These are phyloP conservation scores for Syzygium aqueum DNA, from an alignment of 345 rosid species.

Conservation along the genomic window DNA sequence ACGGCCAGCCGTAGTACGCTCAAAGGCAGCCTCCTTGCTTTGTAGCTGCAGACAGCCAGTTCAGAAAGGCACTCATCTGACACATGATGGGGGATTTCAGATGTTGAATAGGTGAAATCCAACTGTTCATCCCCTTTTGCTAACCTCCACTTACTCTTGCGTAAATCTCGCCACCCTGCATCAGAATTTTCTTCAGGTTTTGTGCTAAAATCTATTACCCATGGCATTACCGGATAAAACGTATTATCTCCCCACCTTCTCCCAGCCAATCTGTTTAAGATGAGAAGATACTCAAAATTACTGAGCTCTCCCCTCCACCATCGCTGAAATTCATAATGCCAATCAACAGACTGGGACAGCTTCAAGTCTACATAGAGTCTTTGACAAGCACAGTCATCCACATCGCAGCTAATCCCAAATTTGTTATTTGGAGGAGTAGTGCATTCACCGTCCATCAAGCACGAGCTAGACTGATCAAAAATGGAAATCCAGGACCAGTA, in stretches of 20 bases:
- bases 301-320: slow-evolving; percentile 93
- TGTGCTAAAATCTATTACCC: slow-evolving; percentile 89
- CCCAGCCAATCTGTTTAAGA: slow-evolving; percentile 76
- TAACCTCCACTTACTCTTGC: slow-evolving; percentile 93
- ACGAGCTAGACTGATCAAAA: slow-evolving; percentile 25
- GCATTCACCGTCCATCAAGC: slow-evolving; percentile 9
- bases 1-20: slow-evolving; percentile 80
- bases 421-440: slow-evolving; percentile 3
- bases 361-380: slow-evolving; percentile 57
- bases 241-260: slow-evolving; percentile 96
- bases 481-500: slow-evolving; percentile 71
- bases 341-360: slow-evolving; percentile 44
- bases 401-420: slow-evolving; percentile 28
- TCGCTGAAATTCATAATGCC: slow-evolving; percentile 51
- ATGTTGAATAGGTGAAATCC: slow-evolving; percentile 86
- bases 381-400: slow-evolving; percentile 41
- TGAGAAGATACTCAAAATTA: slow-evolving; percentile 80
- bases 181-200: slow-evolving; percentile 67
- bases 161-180: slow-evolving; percentile 83
- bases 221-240: slow-evolving; percentile 90
- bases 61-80: slow-evolving; percentile 99
- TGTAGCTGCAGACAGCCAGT: slow-evolving; percentile 96
- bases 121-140: slow-evolving; percentile 97
- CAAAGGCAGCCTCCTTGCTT: slow-evolving; percentile 92
- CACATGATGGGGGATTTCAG: slow-evolving; percentile 90